A percentile compares a stretch with the other conserved stretches of the same genome.
These are phyloP conservation scores for Leptomonas seymouri DNA, from an alignment of 208 protist genomes.

Conservation along the genomic window DNA sequence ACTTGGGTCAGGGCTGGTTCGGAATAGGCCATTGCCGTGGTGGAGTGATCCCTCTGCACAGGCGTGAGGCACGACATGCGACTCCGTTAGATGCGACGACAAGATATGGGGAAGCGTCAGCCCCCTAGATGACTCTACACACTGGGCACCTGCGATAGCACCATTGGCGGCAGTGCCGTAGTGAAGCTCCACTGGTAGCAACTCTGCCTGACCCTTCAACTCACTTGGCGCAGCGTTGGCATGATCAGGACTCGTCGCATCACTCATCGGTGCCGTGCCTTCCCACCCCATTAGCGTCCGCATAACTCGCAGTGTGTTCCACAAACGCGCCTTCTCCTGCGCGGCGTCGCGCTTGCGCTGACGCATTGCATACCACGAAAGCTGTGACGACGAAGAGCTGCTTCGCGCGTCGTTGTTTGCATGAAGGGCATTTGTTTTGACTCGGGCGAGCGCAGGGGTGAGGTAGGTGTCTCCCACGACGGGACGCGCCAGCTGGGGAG, in stretches of 20 bases:
- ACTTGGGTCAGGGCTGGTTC: neutral
- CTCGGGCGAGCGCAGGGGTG: slow-evolving; percentile 15
- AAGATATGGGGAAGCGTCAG: slow-evolving; percentile 29
- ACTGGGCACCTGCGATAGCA: neutral
- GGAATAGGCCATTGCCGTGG: neutral
- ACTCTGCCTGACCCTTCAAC: neutral
- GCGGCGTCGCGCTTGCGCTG: slow-evolving; percentile 42
- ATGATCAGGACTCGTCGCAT: neutral
- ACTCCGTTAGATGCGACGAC: neutral
- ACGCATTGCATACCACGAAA: slow-evolving; percentile 54
- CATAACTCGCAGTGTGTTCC: slow-evolving; percentile 76
- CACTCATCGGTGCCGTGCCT: slow-evolving; percentile 13
- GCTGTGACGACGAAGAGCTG: slow-evolving; percentile 5
- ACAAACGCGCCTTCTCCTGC: slow-evolving; percentile 45
- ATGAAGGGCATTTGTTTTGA: neutral
- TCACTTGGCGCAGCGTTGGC: neutral
- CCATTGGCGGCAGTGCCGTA: neutral
- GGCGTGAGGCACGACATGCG: neutral
- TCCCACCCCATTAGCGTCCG: slow-evolving; percentile 80
- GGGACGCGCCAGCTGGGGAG: neutral
- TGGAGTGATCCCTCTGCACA: neutral
- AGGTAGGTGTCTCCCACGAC: slow-evolving; percentile 28
- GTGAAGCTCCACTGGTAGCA: neutral
- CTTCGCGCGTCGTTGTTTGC: neutral
- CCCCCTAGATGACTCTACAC: neutral